Conservation (phyloP, 2,329 filamentous ascomycete genomes). For the Leptographium lundbergii region DNA sequence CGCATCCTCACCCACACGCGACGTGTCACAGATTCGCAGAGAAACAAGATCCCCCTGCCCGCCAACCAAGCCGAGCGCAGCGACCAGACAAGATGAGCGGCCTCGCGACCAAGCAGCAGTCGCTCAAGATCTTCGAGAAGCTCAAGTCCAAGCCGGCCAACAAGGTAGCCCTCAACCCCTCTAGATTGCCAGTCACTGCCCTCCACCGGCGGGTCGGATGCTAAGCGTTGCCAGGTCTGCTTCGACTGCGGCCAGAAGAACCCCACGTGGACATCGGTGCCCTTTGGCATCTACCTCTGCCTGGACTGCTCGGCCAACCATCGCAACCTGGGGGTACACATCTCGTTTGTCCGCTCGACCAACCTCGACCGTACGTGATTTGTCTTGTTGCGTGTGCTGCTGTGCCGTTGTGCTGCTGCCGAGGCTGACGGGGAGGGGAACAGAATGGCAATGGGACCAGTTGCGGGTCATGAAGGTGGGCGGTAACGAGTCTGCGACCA, state of each 20-base stretch:
- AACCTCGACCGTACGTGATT: slow-evolving; percentile 82
- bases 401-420: not conserved
- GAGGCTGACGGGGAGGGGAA: not conserved
- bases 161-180: slow-evolving; percentile 50
- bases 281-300: slow-evolving; percentile 91
- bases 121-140: slow-evolving; percentile 96
- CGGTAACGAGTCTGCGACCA: slow-evolving; percentile 94
- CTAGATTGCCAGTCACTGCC: not conserved
- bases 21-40: not conserved
- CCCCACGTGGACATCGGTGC: slow-evolving; percentile 95
- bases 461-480: slow-evolving; percentile 96
- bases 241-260: slow-evolving; percentile 98
- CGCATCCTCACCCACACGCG: not conserved
- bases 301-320: slow-evolving; percentile 96
- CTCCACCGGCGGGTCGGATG: not conserved
- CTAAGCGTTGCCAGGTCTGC: slow-evolving; percentile 54
- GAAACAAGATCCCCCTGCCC: not conserved
- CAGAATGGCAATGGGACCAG: slow-evolving; percentile 98
- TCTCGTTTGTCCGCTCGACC: slow-evolving; percentile 96
- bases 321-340: slow-evolving; percentile 94
- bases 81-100: slow-evolving; percentile 48
- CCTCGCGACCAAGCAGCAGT: slow-evolving; percentile 83
- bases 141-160: slow-evolving; percentile 89
- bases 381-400: no score
- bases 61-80: not conserved